These are phyloP conservation scores for Penicillium expansum DNA, from an alignment of 2,329 filamentous ascomycete genomes.

Conservation along the genomic window DNA sequence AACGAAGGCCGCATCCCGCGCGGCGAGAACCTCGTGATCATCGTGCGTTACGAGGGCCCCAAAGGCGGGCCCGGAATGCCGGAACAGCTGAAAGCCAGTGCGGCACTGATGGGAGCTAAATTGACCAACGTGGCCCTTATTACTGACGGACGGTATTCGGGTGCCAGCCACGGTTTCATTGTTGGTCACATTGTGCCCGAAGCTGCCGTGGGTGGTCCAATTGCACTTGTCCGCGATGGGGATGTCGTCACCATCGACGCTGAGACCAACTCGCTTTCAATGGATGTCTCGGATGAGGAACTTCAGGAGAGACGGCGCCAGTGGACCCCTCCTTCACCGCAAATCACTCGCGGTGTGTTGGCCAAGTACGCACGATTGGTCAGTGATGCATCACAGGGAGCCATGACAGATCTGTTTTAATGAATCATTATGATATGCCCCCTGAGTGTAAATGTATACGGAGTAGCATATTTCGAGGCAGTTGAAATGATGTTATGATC, in stretches of 20 bases:
- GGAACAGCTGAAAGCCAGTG: slow-evolving; percentile 83
- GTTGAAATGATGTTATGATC: slow-evolving; percentile 2
- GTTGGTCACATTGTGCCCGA: slow-evolving; percentile 91
- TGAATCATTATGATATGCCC: not conserved
- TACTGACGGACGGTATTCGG: slow-evolving; percentile 86
- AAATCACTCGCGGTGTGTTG: slow-evolving; percentile 76
- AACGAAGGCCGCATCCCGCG: slow-evolving; percentile 67
- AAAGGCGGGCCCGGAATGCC: slow-evolving; percentile 95
- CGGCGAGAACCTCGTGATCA: slow-evolving; percentile 78
- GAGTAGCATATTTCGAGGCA: not conserved
- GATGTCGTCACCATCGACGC: slow-evolving; percentile 85
- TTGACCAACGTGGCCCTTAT: slow-evolving; percentile 85
- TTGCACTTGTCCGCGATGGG: slow-evolving; percentile 75
- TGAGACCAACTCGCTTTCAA: slow-evolving; percentile 67
- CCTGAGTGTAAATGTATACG: not conserved
- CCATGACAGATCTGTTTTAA: slow-evolving; percentile 72
- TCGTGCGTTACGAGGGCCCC: slow-evolving; percentile 91
- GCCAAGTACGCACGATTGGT: slow-evolving; percentile 89
- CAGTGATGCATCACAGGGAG: slow-evolving; percentile 86
- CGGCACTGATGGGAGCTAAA: slow-evolving; percentile 88
- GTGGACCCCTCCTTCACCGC: slow-evolving; percentile 70
- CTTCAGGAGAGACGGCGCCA: slow-evolving; percentile 59
- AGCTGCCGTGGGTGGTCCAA: slow-evolving; percentile 80
- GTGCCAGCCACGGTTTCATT: slow-evolving; percentile 87
- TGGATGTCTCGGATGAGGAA: slow-evolving; percentile 71